Conservation (phyloP, 2,329 filamentous ascomycete species). For the Fusarium fujikuroi region DNA sequence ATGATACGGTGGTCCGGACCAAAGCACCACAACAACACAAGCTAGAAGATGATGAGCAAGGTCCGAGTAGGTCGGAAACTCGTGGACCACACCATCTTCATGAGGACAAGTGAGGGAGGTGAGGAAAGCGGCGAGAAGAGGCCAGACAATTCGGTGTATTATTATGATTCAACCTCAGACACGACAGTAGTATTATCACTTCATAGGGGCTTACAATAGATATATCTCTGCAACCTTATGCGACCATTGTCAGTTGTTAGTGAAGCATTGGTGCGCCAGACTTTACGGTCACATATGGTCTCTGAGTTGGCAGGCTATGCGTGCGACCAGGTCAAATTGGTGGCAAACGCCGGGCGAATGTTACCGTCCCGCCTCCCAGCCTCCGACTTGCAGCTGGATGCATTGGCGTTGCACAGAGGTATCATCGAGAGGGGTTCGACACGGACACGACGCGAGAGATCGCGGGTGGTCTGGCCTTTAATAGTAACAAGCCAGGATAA, state of each 20-base stretch:
- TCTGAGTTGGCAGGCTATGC: constrained; percentile 23
- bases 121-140: background rate
- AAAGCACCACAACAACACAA: constrained; percentile 16
- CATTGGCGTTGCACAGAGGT: constrained; percentile 24
- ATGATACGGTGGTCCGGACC: constrained; percentile 16
- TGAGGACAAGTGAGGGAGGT: constrained; percentile 22
- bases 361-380: constrained; percentile 23
- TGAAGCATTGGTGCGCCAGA: background rate
- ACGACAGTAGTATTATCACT: constrained; percentile 34
- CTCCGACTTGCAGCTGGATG: constrained; percentile 30
- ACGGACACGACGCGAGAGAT: constrained; percentile 40
- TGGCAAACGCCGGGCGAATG: background rate
- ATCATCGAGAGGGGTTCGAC: constrained; percentile 27
- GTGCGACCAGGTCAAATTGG: constrained; percentile 8
- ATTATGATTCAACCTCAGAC: constrained; percentile 22
- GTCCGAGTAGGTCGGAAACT: background rate
- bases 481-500: constrained; percentile 25
- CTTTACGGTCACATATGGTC: background rate
- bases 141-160: background rate
- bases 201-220: constrained; percentile 24
- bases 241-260: background rate
- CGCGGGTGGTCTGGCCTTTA: constrained; percentile 43
- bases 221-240: constrained; percentile 7
- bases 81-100: constrained; percentile 28
- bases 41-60: constrained; percentile 29